These are phyloP conservation scores for Anthoceros angustus DNA, from an alignment of 225 moss, liverwort and hornwort species.

Conservation along the genomic window DNA sequence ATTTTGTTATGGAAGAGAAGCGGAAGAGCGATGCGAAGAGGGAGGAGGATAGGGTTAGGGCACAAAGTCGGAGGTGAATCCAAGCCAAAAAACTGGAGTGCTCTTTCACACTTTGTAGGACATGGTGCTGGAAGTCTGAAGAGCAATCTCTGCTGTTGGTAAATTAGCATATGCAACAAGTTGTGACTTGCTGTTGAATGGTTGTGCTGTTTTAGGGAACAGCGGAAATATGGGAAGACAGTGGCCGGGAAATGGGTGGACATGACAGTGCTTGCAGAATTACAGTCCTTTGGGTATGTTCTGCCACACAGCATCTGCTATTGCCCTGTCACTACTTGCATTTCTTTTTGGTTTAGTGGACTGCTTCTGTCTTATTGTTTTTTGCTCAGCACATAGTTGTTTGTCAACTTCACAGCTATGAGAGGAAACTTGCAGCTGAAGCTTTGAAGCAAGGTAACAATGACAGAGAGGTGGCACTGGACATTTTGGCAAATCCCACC, in stretches of 20 bases:
- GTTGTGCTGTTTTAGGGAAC: constrained; percentile 34
- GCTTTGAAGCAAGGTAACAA: constrained; percentile 82
- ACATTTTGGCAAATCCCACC: constrained; percentile 66
- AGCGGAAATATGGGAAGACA: constrained; percentile 71
- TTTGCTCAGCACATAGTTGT: constrained; percentile 35
- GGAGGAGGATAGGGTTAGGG: constrained; percentile 42
- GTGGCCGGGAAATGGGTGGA: constrained; percentile 57
- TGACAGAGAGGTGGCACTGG: constrained; percentile 57
- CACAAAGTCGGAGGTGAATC: constrained; percentile 38
- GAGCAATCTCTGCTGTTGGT: background rate
- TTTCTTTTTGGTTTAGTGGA: constrained; percentile 3
- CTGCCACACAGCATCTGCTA: background rate
- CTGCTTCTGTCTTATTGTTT: constrained; percentile 25
- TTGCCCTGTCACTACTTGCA: background rate
- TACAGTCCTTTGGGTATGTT: constrained; percentile 60
- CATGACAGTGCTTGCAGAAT: constrained; percentile 52
- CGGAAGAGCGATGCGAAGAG: constrained; percentile 47
- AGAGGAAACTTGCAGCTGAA: constrained; percentile 55
- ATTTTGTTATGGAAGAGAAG: constrained; percentile 77
- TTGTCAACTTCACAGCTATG: constrained; percentile 63
- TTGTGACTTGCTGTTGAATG: background rate
- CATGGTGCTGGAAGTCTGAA: background rate
- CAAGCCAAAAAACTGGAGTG: background rate
- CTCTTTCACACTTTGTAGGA: background rate
- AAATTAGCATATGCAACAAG: background rate